A percentile compares a stretch with the other conserved stretches of the same genome.
Conservation (phyloP, 441 rosid species). For the Arabidopsis lyrata region DNA sequence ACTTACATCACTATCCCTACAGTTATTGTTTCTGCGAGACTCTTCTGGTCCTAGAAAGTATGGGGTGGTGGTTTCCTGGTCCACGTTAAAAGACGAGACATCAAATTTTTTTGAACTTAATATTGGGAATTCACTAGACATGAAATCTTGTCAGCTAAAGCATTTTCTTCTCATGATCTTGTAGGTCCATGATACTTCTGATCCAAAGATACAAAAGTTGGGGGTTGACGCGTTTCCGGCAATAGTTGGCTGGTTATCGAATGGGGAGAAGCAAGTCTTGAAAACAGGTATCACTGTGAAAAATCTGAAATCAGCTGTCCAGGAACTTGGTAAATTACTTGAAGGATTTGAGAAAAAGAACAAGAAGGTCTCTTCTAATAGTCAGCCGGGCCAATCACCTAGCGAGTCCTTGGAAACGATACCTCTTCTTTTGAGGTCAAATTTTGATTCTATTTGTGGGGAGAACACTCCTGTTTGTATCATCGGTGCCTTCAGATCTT, state of each 20-base stretch:
- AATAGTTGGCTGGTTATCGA: constrained; percentile 84
- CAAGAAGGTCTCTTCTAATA: constrained; percentile 64
- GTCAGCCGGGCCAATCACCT: constrained; percentile 47
- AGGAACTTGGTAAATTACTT: constrained; percentile 67
- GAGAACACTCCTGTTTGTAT: constrained; percentile 78
- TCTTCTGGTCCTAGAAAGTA: constrained; percentile 3
- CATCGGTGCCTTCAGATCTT: constrained; percentile 78
- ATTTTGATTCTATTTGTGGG: constrained; percentile 71
- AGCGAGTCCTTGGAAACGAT: constrained; percentile 50
- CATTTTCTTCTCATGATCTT: constrained; percentile 29
- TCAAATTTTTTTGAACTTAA: constrained; percentile 5
- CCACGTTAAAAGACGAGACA: background rate
- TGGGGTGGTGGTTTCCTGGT: constrained; percentile 19
- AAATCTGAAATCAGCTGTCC: constrained; percentile 71
- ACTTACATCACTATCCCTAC: background rate
- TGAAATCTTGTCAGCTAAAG: constrained; percentile 1
- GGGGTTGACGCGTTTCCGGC: constrained; percentile 85
- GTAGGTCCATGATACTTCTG: constrained; percentile 71
- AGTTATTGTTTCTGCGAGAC: background rate
- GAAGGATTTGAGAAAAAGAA: constrained; percentile 76
- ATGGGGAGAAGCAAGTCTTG: constrained; percentile 77
- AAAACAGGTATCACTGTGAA: constrained; percentile 78
- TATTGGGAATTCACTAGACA: background rate
- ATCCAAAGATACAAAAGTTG: constrained; percentile 57
- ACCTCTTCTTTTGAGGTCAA: constrained; percentile 56